phyloP scores from a whole-genome alignment of 2,329 filamentous ascomycete species.

The Fulvia fulva region DNA sequence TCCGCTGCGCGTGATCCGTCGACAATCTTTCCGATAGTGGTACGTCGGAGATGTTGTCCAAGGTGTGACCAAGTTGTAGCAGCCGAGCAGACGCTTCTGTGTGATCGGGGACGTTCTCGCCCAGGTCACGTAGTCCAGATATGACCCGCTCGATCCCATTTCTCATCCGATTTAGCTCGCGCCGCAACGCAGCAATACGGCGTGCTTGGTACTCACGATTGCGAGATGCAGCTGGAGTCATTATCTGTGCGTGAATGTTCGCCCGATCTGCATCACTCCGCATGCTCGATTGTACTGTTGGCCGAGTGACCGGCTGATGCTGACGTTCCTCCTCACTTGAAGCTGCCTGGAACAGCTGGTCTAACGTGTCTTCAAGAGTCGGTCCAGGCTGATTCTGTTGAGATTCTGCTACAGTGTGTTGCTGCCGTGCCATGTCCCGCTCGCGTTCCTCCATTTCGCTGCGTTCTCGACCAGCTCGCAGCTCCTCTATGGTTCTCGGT shows the following conservation, averaged over 20 bases:
- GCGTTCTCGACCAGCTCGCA: slow-evolving; percentile 35
- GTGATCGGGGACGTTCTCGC: slow-evolving; percentile 34
- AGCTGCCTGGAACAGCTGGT: slow-evolving; percentile 33
- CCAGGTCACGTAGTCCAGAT: slow-evolving; percentile 34
- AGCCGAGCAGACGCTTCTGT: slow-evolving; percentile 29
- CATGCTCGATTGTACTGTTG: neutral
- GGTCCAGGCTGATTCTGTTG: slow-evolving; percentile 17
- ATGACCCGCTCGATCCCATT: slow-evolving; percentile 37
- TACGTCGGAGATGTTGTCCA: slow-evolving; percentile 27
- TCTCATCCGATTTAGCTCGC: slow-evolving; percentile 36
- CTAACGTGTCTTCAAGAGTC: slow-evolving; percentile 33
- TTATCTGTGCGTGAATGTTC: slow-evolving; percentile 28
- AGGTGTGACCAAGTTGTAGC: slow-evolving; percentile 27
- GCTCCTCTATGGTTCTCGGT: slow-evolving; percentile 45
- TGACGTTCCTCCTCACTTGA: slow-evolving; percentile 22
- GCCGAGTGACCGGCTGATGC: too few relatives aligned
- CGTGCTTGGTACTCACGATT: slow-evolving; percentile 35
- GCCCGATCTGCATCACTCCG: neutral
- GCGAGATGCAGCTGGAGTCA: slow-evolving; percentile 27
- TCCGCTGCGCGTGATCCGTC: slow-evolving; percentile 19
- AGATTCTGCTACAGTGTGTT: slow-evolving; percentile 7
- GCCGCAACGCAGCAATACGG: slow-evolving; percentile 34
- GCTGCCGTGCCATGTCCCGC: slow-evolving; percentile 7
- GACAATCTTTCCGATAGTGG: slow-evolving; percentile 5
- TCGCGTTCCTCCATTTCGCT: slow-evolving; percentile 26